phyloP scores from a whole-genome alignment of 2,329 filamentous ascomycete species.

The Trichoderma cornu-damae region DNA sequence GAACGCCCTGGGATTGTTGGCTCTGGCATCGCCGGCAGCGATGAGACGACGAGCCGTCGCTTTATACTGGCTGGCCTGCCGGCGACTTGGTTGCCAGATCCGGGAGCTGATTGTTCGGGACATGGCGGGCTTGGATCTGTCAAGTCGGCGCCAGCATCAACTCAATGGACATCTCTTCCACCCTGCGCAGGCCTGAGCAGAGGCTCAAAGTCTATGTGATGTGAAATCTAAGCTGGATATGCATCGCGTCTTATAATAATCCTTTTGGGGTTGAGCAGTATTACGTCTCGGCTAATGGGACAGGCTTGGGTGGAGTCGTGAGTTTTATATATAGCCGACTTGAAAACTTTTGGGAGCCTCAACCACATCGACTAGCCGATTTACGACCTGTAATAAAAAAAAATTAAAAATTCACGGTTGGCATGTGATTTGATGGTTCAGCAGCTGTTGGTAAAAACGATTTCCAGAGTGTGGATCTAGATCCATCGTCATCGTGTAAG shows the following conservation, averaged over 20 bases:
- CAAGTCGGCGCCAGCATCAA: not conserved
- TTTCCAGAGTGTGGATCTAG: too few species aligned
- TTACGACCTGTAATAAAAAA: not conserved
- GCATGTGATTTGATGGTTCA: too few species aligned
- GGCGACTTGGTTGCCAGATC: not conserved
- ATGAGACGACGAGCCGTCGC: not conserved
- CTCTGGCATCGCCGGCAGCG: too few species aligned
- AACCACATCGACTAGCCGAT: not conserved
- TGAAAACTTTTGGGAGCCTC: not conserved
- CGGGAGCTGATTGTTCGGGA: not conserved
- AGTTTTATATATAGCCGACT: conserved; percentile 13
- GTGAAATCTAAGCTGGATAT: not conserved
- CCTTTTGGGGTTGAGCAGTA: not conserved
- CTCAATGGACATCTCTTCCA: not conserved
- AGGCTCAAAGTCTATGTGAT: not conserved
- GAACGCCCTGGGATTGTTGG: conserved; percentile 26
- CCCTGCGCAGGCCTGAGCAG: too few species aligned
- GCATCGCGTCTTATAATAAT: not conserved
- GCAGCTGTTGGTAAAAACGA: too few species aligned
- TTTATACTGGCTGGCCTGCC: not conserved
- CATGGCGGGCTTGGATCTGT: not conserved
- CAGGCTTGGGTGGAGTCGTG: not conserved
- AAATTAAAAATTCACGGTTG: conserved; percentile 66
- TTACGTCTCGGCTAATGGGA: conserved; percentile 1
- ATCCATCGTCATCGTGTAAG: not conserved